Conservation (phyloP, 1,284 basidiomycete species). For the Moesziomyces antarcticus region DNA sequence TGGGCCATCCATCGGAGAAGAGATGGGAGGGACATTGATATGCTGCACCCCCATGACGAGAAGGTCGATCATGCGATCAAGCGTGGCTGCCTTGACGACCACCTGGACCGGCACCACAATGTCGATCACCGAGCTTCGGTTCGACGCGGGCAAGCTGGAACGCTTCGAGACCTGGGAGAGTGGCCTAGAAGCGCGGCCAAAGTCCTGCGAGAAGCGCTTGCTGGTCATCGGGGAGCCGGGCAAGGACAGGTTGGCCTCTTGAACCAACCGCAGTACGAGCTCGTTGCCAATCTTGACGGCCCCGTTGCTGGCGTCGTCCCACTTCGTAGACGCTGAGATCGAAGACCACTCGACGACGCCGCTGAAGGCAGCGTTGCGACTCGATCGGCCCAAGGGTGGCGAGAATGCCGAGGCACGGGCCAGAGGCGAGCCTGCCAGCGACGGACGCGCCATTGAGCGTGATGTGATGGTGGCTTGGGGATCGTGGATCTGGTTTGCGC, state of each 20-base stretch:
- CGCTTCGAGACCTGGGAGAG: constrained; percentile 60
- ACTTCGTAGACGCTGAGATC: constrained; percentile 1
- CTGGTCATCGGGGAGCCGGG: constrained; percentile 52
- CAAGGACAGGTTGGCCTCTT: constrained; percentile 43
- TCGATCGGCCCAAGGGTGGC: constrained; percentile 15
- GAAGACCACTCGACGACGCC: constrained; percentile 53
- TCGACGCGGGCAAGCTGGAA: constrained; percentile 59
- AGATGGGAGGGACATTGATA: constrained; percentile 32
- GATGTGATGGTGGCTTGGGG: constrained; percentile 43
- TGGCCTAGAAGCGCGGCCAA: constrained; percentile 48
- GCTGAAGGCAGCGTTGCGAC: constrained; percentile 31
- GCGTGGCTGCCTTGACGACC: constrained; percentile 54
- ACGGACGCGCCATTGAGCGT: constrained; percentile 24
- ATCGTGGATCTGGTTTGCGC: constrained; percentile 14
- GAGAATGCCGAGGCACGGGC: constrained; percentile 43
- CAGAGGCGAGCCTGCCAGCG: constrained; percentile 46
- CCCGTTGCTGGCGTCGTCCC: constrained; percentile 23
- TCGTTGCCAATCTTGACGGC: constrained; percentile 52
- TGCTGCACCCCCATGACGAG: constrained; percentile 65
- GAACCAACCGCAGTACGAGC: constrained; percentile 41
- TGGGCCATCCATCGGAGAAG: constrained; percentile 10
- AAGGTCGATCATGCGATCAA: constrained; percentile 62
- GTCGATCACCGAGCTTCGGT: constrained; percentile 61
- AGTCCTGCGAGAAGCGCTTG: constrained; percentile 62
- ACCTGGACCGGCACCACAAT: constrained; percentile 50